These are phyloP conservation scores for Cyberlindnera lachancei DNA, from an alignment of 805 yeast genomes.

Conservation along the genomic window DNA sequence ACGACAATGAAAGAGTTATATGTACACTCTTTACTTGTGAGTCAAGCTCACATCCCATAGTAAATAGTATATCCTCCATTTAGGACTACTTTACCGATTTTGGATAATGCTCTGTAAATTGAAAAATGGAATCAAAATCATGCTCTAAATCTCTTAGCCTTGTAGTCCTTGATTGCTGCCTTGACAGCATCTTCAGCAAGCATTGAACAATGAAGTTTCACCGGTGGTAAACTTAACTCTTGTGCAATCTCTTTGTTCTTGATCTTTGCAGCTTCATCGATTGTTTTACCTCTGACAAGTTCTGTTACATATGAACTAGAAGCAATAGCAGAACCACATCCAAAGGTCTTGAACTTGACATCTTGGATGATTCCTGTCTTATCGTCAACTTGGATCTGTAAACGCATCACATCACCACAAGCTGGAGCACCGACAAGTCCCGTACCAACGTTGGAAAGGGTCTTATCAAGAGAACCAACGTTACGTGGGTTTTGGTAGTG, in stretches of 20 bases:
- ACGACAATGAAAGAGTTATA: no score
- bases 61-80: no score
- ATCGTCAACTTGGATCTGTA: constrained; percentile 90
- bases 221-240: constrained; percentile 93
- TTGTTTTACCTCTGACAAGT: constrained; percentile 86
- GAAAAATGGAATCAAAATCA: no score
- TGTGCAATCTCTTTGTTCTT: constrained; percentile 93
- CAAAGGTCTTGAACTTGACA: constrained; percentile 96
- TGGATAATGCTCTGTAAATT: no score
- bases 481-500: constrained; percentile 96
- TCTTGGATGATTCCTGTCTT: constrained; percentile 86
- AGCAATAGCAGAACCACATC: constrained; percentile 99
- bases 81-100: no score
- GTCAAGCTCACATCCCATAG: no score
- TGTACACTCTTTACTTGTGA: no score
- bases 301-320: constrained; percentile 93
- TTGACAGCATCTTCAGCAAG: constrained; percentile 98
- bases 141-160: constrained; percentile 59
- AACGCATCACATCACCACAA: constrained; percentile 98
- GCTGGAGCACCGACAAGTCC: constrained; percentile 99
- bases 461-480: constrained; percentile 87
- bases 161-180: constrained; percentile 93
- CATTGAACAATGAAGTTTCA: constrained; percentile 96
- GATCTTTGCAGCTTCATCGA: constrained; percentile 88
- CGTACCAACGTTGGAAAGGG: constrained; percentile 74